phyloP scores from a whole-genome alignment of 2,329 filamentous ascomycete species.

The Westerdykella ornata region DNA sequence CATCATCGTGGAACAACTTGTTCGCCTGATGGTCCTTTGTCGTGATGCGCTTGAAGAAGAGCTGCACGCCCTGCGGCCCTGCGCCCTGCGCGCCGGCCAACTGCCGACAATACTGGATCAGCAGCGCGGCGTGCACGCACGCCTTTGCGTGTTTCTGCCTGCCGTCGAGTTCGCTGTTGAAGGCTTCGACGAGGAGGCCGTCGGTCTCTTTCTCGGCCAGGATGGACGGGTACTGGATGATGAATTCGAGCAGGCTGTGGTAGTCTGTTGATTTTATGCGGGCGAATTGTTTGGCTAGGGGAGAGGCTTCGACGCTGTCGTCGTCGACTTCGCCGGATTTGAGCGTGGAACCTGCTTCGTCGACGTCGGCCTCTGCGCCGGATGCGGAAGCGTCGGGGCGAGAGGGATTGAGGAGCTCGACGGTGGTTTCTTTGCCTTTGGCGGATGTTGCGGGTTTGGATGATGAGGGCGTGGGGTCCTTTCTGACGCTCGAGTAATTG shows the following conservation, averaged over 20 bases:
- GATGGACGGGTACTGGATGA: slow-evolving; percentile 70
- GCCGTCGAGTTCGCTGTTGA: slow-evolving; percentile 74
- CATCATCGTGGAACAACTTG: slow-evolving; percentile 87
- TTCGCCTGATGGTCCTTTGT: slow-evolving; percentile 83
- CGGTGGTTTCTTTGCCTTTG: slow-evolving; percentile 31
- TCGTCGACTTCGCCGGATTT: slow-evolving; percentile 49
- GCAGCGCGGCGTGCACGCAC: slow-evolving; percentile 85
- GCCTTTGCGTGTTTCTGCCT: slow-evolving; percentile 71
- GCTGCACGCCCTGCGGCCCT: slow-evolving; percentile 62
- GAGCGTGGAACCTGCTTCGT: slow-evolving; percentile 45
- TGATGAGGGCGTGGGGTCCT: slow-evolving; percentile 17
- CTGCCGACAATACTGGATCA: slow-evolving; percentile 90
- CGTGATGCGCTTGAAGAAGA: slow-evolving; percentile 96
- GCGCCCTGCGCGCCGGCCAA: slow-evolving; percentile 60
- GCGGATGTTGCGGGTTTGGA: slow-evolving; percentile 20
- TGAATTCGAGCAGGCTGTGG: slow-evolving; percentile 64
- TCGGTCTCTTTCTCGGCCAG: slow-evolving; percentile 82
- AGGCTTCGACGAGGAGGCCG: slow-evolving; percentile 82
- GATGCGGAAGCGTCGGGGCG: slow-evolving; percentile 38
- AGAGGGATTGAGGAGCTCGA: slow-evolving; percentile 67
- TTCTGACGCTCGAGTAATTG: slow-evolving; percentile 70
- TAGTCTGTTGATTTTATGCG: slow-evolving; percentile 73
- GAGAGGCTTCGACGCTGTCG: slow-evolving; percentile 67
- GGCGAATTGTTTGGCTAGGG: slow-evolving; percentile 73
- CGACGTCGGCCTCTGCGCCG: slow-evolving; percentile 56